phyloP scores from a whole-genome alignment of 2,329 filamentous ascomycete genomes.

The Penicillium palitans region DNA sequence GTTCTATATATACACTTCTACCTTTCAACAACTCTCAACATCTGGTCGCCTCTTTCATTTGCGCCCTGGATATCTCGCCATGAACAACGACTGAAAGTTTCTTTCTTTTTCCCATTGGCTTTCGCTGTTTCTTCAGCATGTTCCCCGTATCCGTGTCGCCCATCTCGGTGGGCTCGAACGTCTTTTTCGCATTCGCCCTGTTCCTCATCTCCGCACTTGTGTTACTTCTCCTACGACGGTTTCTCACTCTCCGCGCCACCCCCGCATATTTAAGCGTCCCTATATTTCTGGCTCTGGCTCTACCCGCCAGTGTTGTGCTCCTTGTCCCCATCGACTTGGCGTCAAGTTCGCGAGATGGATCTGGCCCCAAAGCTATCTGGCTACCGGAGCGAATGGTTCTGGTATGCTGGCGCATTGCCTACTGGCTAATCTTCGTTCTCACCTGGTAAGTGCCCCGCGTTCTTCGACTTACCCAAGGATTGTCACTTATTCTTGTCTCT shows the following conservation, averaged over 20 bases:
- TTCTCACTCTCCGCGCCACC: constrained; percentile 84
- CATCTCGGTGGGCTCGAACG: constrained; percentile 69
- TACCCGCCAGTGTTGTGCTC: constrained; percentile 86
- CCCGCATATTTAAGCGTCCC: constrained; percentile 87
- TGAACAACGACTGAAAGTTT: constrained; percentile 18
- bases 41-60: constrained; percentile 11
- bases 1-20: constrained; percentile 17
- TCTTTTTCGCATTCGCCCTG: constrained; percentile 74
- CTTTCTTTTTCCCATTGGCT: not conserved
- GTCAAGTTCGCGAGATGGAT: constrained; percentile 73
- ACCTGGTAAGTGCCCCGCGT: constrained; percentile 68
- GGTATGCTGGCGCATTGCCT: constrained; percentile 90
- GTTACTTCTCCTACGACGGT: constrained; percentile 82
- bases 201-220: constrained; percentile 73
- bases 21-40: constrained; percentile 11
- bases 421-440: constrained; percentile 94
- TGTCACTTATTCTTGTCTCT: constrained; percentile 12
- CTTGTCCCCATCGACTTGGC: constrained; percentile 95
- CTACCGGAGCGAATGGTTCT: constrained; percentile 74
- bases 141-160: constrained; percentile 35
- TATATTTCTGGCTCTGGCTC: constrained; percentile 91
- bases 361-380: constrained; percentile 80
- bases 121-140: constrained; percentile 24
- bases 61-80: constrained; percentile 16
- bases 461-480: not conserved